Evolutionary conservation across 192 early-diverging fungal species (phyloP).

Genomic region (Mortierella alpina): DNA sequence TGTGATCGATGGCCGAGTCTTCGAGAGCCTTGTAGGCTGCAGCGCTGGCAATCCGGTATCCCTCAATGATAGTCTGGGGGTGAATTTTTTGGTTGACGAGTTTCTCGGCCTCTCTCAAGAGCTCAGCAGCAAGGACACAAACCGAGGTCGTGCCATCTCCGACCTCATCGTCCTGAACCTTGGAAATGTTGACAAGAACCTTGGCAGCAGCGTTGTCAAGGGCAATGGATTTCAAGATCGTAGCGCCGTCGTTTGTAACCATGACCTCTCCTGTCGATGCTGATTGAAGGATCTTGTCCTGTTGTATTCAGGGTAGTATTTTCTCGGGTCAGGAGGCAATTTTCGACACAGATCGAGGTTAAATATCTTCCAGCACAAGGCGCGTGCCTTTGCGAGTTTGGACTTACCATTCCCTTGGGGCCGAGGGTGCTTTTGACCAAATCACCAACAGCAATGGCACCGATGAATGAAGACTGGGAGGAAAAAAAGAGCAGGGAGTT

Average conservation of each 20-base stretch:
- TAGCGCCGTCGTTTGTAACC: slow-evolving; percentile 99
- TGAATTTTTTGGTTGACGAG: slow-evolving; percentile 95
- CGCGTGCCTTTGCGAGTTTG: not conserved
- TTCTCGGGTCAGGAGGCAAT: not conserved
- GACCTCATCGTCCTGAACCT: slow-evolving; percentile 99
- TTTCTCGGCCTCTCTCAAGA: slow-evolving; percentile 93
- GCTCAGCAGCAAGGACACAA: slow-evolving; percentile 95
- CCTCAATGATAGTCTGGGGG: slow-evolving; percentile 97
- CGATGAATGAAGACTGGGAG: slow-evolving; percentile 89
- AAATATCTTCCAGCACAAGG: slow-evolving; percentile 2
- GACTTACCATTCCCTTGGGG: slow-evolving; percentile 95
- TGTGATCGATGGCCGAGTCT: slow-evolving; percentile 82
- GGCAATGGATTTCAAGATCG: slow-evolving; percentile 97
- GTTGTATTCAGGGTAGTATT: not conserved
- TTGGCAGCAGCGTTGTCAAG: slow-evolving; percentile 99
- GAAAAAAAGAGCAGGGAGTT: not conserved
- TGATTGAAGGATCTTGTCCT: slow-evolving; percentile 99
- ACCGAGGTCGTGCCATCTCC: slow-evolving; percentile 99
- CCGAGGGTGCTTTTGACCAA: slow-evolving; percentile 97
- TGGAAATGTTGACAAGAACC: slow-evolving; percentile 97
- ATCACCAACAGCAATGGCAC: slow-evolving; percentile 98
- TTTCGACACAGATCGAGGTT: not conserved
- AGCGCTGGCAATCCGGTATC: slow-evolving; percentile 89
- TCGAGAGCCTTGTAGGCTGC: slow-evolving; percentile 89
- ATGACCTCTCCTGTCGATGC: slow-evolving; percentile 83